These are phyloP conservation scores for Rhodotorula graminis DNA, from an alignment of 768 basidiomycete species.

Conservation along the genomic window DNA sequence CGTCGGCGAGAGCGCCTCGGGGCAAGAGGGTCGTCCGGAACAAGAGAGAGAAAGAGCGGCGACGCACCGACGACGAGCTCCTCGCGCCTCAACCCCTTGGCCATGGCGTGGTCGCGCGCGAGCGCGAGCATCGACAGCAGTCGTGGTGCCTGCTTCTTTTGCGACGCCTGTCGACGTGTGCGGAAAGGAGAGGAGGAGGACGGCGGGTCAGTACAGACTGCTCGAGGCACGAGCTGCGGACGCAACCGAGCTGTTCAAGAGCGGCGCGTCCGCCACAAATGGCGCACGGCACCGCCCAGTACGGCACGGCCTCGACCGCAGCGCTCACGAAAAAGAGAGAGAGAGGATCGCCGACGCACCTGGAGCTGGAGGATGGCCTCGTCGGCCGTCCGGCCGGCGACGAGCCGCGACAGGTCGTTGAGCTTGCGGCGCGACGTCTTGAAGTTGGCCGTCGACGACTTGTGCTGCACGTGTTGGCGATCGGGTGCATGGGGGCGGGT, in stretches of 20 bases:
- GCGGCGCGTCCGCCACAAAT: not conserved
- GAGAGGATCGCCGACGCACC: constrained; percentile 50
- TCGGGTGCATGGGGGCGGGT: too few relatives aligned
- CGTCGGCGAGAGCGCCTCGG: not conserved
- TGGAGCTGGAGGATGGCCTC: constrained; percentile 94
- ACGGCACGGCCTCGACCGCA: too few relatives aligned
- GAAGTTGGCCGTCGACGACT: constrained; percentile 86
- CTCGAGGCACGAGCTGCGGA: too few relatives aligned
- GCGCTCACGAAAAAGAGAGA: too few relatives aligned
- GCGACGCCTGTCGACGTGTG: constrained; percentile 50
- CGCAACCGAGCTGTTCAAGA: too few relatives aligned
- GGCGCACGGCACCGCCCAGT: too few relatives aligned
- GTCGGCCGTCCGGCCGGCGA: constrained; percentile 86
- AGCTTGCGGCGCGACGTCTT: constrained; percentile 85
- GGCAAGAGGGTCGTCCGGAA: too few relatives aligned
- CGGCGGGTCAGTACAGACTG: not conserved
- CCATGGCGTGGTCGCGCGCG: constrained; percentile 78
- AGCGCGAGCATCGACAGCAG: constrained; percentile 83
- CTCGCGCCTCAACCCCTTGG: constrained; percentile 66
- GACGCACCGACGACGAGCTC: constrained; percentile 79
- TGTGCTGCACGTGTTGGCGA: constrained; percentile 58
- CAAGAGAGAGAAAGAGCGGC: not conserved
- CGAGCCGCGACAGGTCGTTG: constrained; percentile 76
- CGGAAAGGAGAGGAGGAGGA: not conserved
- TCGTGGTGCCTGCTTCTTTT: constrained; percentile 79